These are phyloP conservation scores for Flammula alnicola DNA, from an alignment of 1,284 basidiomycete species.

Conservation along the genomic window DNA sequence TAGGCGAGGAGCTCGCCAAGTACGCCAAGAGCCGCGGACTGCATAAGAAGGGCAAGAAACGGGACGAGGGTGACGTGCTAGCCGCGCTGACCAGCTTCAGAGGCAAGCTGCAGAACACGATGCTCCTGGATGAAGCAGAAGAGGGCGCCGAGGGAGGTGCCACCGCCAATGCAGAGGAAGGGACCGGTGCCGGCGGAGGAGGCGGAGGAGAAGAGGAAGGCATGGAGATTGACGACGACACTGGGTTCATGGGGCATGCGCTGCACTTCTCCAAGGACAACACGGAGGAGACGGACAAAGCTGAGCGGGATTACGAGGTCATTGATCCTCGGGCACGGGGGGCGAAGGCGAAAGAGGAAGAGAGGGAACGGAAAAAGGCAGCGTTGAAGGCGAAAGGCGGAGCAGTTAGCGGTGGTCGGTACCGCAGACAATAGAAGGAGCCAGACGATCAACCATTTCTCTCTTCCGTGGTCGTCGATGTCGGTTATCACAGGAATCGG, in stretches of 20 bases:
- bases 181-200: conserved; percentile 20
- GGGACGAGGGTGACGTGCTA: conserved; percentile 80
- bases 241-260: conserved; percentile 78
- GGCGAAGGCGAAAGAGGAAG: conserved; percentile 75
- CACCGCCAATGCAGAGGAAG: conserved; percentile 28
- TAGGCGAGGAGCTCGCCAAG: conserved; percentile 81
- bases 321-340: conserved; percentile 77
- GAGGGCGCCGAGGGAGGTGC: conserved; percentile 31
- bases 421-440: conserved; percentile 13
- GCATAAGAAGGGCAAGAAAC: conserved; percentile 64
- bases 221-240: conserved; percentile 83
- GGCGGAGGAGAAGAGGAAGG: conserved; percentile 48
- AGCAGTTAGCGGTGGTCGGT: conserved; percentile 30
- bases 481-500: no score
- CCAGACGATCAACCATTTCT: no score
- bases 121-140: conserved; percentile 40
- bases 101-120: conserved; percentile 62
- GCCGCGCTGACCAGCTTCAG: conserved; percentile 76
- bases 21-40: conserved; percentile 72
- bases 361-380: conserved; percentile 64
- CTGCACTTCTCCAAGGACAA: conserved; percentile 83
- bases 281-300: conserved; percentile 75
- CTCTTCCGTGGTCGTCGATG: no score
- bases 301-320: conserved; percentile 90
- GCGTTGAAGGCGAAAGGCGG: conserved; percentile 38